Evolutionary conservation across 768 basidiomycete species (phyloP).

Genomic region (Leccinum broughii): DNA sequence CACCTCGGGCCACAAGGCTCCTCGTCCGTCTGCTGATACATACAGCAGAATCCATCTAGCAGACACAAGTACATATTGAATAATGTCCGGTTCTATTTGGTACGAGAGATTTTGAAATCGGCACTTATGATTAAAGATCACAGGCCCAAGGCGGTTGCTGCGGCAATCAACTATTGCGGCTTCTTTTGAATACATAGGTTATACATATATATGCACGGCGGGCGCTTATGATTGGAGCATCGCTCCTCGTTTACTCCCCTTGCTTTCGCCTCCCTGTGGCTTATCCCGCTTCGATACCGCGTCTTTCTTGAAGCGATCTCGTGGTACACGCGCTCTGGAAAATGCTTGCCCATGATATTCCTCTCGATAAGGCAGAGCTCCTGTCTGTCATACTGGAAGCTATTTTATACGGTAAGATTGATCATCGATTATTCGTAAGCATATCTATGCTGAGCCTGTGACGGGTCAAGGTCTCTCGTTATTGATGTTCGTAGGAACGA

Average conservation of each 20-base stretch:
- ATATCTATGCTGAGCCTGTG: not conserved
- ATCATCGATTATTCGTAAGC: not conserved
- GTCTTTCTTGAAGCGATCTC: not conserved
- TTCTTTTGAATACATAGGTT: not conserved
- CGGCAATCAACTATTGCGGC: not conserved
- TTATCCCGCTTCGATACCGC: not conserved
- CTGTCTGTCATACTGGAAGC: conserved; percentile 16
- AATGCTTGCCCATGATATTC: not conserved
- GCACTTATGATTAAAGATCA: not conserved
- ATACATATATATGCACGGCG: not conserved
- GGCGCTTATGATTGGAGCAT: not conserved
- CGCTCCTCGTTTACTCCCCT: not conserved
- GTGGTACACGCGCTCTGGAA: not conserved
- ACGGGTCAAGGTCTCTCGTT: not conserved
- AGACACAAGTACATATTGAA: not conserved
- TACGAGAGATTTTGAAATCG: not conserved
- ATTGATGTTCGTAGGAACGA: conserved; percentile 36
- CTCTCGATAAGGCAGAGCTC: not conserved
- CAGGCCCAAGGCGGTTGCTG: not conserved
- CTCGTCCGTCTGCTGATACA: not conserved
- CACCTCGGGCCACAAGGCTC: not conserved
- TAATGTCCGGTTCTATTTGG: not conserved
- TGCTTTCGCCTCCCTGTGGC: not conserved
- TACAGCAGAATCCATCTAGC: not conserved
- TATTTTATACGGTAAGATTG: conserved; percentile 19